These are phyloP conservation scores for Arxiozyma heterogenica DNA, from an alignment of 1,139 yeast species.

Conservation along the genomic window DNA sequence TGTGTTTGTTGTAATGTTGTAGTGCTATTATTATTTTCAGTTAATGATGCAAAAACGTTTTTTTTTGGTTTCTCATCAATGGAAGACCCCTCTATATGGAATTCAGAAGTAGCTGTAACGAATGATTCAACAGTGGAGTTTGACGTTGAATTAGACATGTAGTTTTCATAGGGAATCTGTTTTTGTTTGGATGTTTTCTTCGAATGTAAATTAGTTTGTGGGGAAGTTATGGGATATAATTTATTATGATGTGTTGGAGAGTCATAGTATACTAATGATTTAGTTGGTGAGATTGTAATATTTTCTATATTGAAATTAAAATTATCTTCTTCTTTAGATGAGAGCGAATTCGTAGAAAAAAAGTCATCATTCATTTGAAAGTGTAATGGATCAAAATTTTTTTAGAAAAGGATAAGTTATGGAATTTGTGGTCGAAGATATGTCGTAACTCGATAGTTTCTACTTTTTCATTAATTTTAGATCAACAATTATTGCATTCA, in stretches of 20 bases:
- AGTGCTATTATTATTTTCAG: background rate
- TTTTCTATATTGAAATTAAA: background rate
- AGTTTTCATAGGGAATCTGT: background rate
- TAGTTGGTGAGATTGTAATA: conserved; percentile 10
- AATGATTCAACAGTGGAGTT: conserved; percentile 7
- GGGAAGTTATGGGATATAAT: background rate
- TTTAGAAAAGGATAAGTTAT: background rate
- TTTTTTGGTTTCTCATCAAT: background rate
- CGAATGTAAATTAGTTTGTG: background rate
- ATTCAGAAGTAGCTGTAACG: conserved; percentile 6
- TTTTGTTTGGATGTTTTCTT: background rate
- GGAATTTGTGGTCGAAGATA: too few relatives aligned
- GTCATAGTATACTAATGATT: conserved; percentile 6
- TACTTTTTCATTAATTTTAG: too few relatives aligned
- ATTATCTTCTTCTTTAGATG: background rate
- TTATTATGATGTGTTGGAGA: background rate
- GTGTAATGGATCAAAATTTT: background rate
- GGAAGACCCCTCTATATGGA: background rate
- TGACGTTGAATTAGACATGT: background rate
- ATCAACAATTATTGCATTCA: too few relatives aligned
- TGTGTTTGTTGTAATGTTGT: background rate
- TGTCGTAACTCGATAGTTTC: too few relatives aligned
- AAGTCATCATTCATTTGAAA: background rate
- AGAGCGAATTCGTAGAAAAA: background rate
- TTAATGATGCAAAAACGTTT: conserved; percentile 2